Evolutionary conservation across 2,329 filamentous ascomycete genomes (phyloP).

Genomic region (Trichoderma breve): DNA sequence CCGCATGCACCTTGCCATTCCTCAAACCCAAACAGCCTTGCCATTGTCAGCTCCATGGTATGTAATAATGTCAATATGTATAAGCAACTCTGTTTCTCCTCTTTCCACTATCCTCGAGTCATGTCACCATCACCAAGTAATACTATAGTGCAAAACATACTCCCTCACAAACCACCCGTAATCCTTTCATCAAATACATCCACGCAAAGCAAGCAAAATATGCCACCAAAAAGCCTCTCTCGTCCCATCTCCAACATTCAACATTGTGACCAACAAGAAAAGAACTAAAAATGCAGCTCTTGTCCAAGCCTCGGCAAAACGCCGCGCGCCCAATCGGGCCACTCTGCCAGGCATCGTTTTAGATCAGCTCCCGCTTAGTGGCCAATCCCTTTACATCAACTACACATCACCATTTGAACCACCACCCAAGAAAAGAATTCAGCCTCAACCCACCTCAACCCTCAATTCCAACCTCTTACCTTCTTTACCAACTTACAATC

Average conservation of each 20-base stretch:
- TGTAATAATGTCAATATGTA: background rate
- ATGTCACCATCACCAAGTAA: background rate
- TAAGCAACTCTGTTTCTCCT: background rate
- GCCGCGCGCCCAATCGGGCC: background rate
- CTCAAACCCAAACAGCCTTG: background rate
- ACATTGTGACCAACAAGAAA: background rate
- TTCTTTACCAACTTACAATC: background rate
- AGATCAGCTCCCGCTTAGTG: background rate
- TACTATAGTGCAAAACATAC: background rate
- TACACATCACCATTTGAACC: background rate
- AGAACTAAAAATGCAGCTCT: background rate
- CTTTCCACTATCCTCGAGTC: background rate
- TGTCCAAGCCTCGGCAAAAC: background rate
- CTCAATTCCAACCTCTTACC: background rate
- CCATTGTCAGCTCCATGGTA: background rate
- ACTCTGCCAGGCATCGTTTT: background rate
- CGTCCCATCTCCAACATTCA: background rate
- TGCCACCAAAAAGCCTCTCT: background rate
- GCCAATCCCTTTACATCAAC: background rate
- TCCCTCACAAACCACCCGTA: background rate
- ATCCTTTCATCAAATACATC: background rate
- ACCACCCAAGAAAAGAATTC: background rate
- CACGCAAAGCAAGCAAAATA: background rate
- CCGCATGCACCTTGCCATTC: background rate
- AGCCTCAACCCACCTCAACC: background rate